phyloP scores from a whole-genome alignment of 768 basidiomycete species.

The Boletus reticulatus region DNA sequence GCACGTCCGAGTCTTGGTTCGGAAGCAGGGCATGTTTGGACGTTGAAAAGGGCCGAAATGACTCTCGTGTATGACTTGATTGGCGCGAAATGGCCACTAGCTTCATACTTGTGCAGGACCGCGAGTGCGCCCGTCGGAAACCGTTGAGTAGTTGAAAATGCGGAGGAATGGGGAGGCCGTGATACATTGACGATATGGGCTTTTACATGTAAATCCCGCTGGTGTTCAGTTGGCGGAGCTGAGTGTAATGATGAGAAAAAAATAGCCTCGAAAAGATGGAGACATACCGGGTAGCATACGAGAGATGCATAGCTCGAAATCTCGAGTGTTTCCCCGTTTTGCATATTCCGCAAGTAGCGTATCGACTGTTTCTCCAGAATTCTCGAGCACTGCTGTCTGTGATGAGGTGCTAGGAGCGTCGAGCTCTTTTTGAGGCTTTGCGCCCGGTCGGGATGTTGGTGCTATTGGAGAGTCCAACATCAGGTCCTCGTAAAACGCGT shows the following conservation, averaged over 20 bases:
- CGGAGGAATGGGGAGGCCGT: constrained; percentile 19
- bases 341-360: constrained; percentile 51
- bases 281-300: constrained; percentile 44
- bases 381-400: too few species aligned
- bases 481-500: constrained; percentile 42
- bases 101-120: constrained; percentile 73
- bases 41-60: constrained; percentile 56
- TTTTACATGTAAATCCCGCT: constrained; percentile 73
- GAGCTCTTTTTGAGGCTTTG: too few species aligned
- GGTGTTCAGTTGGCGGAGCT: constrained; percentile 46
- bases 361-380: constrained; percentile 44
- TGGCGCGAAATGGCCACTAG: constrained; percentile 57
- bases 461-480: constrained; percentile 22
- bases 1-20: constrained; percentile 33
- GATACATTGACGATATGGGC: constrained; percentile 44
- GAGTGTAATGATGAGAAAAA: constrained; percentile 10
- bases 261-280: not conserved
- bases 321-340: constrained; percentile 40
- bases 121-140: constrained; percentile 64
- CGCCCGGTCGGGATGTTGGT: not conserved
- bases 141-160: constrained; percentile 23
- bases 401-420: not conserved
- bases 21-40: constrained; percentile 32
- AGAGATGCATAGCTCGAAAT: constrained; percentile 45
- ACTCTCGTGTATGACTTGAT: constrained; percentile 72